Conservation (phyloP, 305 asterid genomes). For the Solanum hybrid region DNA sequence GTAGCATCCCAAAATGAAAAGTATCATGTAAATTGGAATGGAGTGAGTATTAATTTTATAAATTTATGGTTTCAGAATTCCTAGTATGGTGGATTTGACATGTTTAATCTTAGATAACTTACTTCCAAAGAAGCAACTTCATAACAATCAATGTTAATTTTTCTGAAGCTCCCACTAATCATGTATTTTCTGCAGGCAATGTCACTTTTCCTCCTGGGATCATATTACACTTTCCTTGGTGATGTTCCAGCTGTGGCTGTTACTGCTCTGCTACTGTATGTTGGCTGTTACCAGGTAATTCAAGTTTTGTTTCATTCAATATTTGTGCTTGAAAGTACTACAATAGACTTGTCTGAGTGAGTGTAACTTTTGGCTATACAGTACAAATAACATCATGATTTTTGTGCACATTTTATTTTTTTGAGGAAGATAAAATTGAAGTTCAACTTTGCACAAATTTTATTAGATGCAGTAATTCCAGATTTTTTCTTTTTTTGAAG, state of each 20-base stretch:
- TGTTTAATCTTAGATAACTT: background rate
- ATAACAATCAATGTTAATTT: background rate
- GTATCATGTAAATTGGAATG: background rate
- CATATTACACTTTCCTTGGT: constrained; percentile 67
- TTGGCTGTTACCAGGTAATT: constrained; percentile 91
- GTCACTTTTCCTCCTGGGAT: constrained; percentile 85
- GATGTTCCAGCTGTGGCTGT: constrained; percentile 70
- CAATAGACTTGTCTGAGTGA: background rate
- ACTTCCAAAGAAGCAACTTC: background rate
- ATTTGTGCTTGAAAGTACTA: background rate
- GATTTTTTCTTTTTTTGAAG: background rate
- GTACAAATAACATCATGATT: background rate
- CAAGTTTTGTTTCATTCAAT: background rate
- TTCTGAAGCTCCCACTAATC: background rate
- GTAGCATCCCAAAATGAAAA: background rate
- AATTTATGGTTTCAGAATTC: background rate
- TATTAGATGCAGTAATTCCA: background rate
- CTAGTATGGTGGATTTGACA: background rate
- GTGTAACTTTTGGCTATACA: background rate
- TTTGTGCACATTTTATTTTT: background rate
- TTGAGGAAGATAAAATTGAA: background rate
- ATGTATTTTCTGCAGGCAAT: constrained; percentile 41
- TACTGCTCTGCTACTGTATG: constrained; percentile 70
- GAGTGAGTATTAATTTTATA: background rate
- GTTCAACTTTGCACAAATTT: background rate